Percentiles rank a stretch among this genome's conserved stretches.
Conservation (phyloP, 148 eudicot genomes). For the Heliosperma pusillum region DNA sequence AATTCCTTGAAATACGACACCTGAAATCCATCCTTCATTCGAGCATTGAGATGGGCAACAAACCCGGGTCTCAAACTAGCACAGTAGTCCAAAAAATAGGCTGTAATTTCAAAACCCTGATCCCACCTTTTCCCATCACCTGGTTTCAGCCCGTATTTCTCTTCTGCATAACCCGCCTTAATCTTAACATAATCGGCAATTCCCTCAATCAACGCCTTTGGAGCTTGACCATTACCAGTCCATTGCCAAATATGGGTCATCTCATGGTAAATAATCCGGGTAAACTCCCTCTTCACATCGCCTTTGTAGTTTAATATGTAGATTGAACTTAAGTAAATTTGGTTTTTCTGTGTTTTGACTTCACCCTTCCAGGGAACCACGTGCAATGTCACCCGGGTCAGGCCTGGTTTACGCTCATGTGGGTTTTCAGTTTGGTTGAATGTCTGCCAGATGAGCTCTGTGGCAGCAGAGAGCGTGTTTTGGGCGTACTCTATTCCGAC, state of each 20-base stretch:
- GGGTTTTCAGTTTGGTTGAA: constrained; percentile 30
- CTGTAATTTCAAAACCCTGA: constrained; percentile 43
- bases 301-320: constrained; percentile 38
- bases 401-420: constrained; percentile 22
- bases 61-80: constrained; percentile 36
- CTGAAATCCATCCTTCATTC: constrained; percentile 37
- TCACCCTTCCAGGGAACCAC: constrained; percentile 23
- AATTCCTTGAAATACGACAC: constrained; percentile 31
- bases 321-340: constrained; percentile 37
- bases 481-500: constrained; percentile 32
- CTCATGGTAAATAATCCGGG: constrained; percentile 44
- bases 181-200: constrained; percentile 50
- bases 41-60: constrained; percentile 41
- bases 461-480: constrained; percentile 28
- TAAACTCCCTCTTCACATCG: constrained; percentile 33
- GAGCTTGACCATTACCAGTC: constrained; percentile 35
- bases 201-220: constrained; percentile 38
- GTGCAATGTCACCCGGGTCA: constrained; percentile 16
- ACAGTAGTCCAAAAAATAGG: constrained; percentile 49
- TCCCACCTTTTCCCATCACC: constrained; percentile 50
- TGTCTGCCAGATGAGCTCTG: constrained; percentile 41
- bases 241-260: constrained; percentile 50
- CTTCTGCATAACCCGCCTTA: constrained; percentile 40
- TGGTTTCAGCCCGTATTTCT: constrained; percentile 28
- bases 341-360: constrained; percentile 17